Evolutionary conservation across 148 eudicot genomes (phyloP), one percentile per base, ranked within the genome.

Genomic region (Fagopyrum tataricum): DNA sequence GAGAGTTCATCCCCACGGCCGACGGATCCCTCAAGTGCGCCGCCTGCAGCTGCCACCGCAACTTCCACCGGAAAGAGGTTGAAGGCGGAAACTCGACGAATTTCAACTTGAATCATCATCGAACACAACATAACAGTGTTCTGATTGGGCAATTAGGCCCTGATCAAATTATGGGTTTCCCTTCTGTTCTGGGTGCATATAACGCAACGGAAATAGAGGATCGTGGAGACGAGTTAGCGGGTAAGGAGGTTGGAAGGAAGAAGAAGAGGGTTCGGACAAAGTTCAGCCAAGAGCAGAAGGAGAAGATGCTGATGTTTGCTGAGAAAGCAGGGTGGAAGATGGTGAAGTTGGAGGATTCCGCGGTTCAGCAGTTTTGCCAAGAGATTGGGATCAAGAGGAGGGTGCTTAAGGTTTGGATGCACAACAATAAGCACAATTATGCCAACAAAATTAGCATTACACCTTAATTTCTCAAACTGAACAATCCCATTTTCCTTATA

Each of bases 11-110:
- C 79, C 73, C 79, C 0, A 75, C 89, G 0, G 80, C 83, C 1
- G 64, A 76, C 15, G 20, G 82, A 37, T 17, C 81, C 67, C 83
- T 87, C 71, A 73, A 31, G 1, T 87, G 90, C 77, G 74, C 86
- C 9, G 90, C 79, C 12, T 87, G 90, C n/a, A 79, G 85, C 46
- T 87, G 90, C 82, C 90, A 87, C 76, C 81, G 86, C 8, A 87
- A 87, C 80, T 87, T 87, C 81, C 90, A 87, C 66, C 73, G 84
- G 10, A 79, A 79, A 51, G 82, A 68, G 17, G 69, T 44, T 11
- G 64, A 73, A 9, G 58, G 53, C 13, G 12, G 26, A 14, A 47
- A 52, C 71, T 37, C 31, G 44, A 26, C 14, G n/a, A n/a, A n/a
- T 17, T 67, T 40, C 17, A 67, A 17, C 37, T 26, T 31, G 10